Base-by-base conservation (phyloP, 2,329 filamentous ascomycete species). In the Pseudogymnoascus sp. region DNA sequence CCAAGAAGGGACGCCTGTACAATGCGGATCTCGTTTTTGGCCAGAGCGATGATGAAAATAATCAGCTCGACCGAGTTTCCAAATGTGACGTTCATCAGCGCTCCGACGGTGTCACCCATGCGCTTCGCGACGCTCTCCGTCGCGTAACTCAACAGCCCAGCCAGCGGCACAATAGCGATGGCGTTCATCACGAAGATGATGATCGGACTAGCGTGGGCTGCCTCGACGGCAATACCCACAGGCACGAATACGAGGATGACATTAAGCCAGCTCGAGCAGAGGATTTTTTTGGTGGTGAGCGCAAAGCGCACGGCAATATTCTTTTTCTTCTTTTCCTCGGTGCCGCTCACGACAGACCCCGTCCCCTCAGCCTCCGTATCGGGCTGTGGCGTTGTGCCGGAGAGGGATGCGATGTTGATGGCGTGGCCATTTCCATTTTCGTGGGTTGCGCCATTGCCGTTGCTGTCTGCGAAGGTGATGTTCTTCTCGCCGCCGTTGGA, bases 1-100 rank as follows among this genome's bases (percentile, higher is more conserved):
- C 93, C 93, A 31, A 97, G 81, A 60, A 96, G 79, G 0, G 93
- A 96, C 12, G 93, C 91, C 76, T 96, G 93, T 23, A 96, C 93
- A 68, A 96, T 93, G 64, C 90, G 87, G 65, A 96, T 95, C 78
- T 96, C 86, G 75, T 91, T 80, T 81, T 91, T 91, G 69, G 87
- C 84, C 28, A 93, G 78, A 49, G 89, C 89, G 75, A 93, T 91
- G 73, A 87, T 91, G 74, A 90, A 91, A 66, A 92, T 90, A 71
- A 92, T 91, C 71, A 92, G 75, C 74, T 92, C 89, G 23, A 91
- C 89, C 21, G 88, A 87, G 73, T 92, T 91, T 68, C 89, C 88
- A 77, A 91, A 90, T 7, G 88, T 90, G 64, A 91, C 86, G 70
- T 91, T 91, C 72, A 91, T 81, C 69, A 91, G 75, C 35, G 88